A percentile compares a stretch with the other conserved stretches of the same genome.
phyloP scores from a whole-genome alignment of 768 basidiomycete species.

The Tubosaeta brunneosetosa region DNA sequence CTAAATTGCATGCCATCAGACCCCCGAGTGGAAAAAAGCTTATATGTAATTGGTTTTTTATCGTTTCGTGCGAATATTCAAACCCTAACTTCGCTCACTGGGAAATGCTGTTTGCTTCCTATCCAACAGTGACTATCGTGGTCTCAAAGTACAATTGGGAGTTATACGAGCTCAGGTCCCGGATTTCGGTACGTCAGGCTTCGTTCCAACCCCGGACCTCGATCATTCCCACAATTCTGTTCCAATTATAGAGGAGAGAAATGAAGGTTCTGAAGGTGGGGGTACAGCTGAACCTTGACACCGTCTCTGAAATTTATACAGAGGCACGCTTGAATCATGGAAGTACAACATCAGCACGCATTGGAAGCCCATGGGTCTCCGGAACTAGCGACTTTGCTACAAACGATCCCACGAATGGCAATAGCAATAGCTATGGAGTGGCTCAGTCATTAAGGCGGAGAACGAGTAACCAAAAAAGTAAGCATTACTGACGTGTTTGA shows the following conservation, averaged over 20 bases:
- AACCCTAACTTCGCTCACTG: neutral
- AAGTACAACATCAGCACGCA: conserved; percentile 1
- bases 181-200: conserved; percentile 14
- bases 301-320: neutral
- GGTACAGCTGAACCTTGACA: neutral
- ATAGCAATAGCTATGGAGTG: neutral
- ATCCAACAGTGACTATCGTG: conserved; percentile 58
- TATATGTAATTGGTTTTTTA: conserved; percentile 18
- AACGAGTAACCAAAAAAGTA: conserved; percentile 6
- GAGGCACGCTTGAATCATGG: neutral
- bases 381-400: neutral
- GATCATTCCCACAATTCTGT: neutral
- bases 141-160: conserved; percentile 67
- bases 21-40: conserved; percentile 51
- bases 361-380: neutral
- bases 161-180: conserved; percentile 40
- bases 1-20: conserved; percentile 34
- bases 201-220: neutral
- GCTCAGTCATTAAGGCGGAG: neutral
- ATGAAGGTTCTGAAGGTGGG: conserved; percentile 1
- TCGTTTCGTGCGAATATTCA: neutral
- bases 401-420: no score
- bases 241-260: neutral
- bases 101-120: neutral
- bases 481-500: neutral